Conservation (phyloP, 805 yeast genomes). For the Henningerozyma blattae region DNA sequence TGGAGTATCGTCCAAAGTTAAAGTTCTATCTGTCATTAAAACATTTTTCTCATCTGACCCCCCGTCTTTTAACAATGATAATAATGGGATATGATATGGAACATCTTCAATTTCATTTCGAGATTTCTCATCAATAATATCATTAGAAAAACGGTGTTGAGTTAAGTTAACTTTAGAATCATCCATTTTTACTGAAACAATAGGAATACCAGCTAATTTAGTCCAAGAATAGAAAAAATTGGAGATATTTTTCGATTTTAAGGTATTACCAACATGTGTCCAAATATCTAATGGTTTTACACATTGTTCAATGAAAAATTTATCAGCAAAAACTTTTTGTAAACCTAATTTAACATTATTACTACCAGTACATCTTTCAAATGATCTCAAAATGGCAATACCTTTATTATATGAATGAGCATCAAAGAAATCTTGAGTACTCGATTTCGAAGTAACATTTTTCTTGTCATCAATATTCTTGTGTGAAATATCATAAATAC, state of each 20-base stretch:
- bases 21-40: conserved; percentile 20
- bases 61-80: conserved; percentile 10
- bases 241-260: conserved; percentile 17
- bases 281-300: conserved; percentile 24
- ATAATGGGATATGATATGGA: conserved; percentile 53
- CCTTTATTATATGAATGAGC: conserved; percentile 24
- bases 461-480: conserved; percentile 1
- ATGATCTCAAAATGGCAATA: conserved; percentile 18
- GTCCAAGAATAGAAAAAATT: conserved; percentile 40
- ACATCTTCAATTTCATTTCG: conserved; percentile 36
- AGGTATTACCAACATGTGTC: conserved; percentile 10
- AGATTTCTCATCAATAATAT: conserved; percentile 8
- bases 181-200: conserved; percentile 27
- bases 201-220: conserved; percentile 47
- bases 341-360: conserved; percentile 12
- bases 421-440: conserved; percentile 20
- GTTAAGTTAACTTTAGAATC: conserved; percentile 22
- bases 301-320: conserved; percentile 8
- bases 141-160: conserved; percentile 28
- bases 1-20: conserved; percentile 8
- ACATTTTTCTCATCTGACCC: conserved; percentile 14
- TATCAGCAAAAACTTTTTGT: conserved; percentile 7
- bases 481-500: conserved; percentile 10
- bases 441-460: neutral
- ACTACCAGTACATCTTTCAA: conserved; percentile 16